Base-by-base conservation (phyloP, 176 grass and related monocot genomes). In the Elaeis guineensis region DNA sequence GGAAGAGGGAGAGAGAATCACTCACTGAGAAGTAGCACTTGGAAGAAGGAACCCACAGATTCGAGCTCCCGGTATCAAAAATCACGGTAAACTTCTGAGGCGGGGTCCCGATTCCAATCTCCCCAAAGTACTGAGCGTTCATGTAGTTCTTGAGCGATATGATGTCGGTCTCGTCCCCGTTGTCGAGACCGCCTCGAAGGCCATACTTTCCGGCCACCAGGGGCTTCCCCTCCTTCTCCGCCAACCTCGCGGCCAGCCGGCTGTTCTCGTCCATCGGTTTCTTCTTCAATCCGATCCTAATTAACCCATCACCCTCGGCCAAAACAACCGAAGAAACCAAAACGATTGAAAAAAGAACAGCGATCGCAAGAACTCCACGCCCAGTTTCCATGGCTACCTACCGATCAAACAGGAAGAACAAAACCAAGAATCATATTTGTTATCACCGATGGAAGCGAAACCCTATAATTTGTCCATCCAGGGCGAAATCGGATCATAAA, bases 71-170 rank as follows among this genome's bases (percentile, higher is more conserved):
- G 6, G 93, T 92, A 66, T 98, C 93, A 25, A 98, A 98, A 67
- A 92, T 92, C 72, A 98, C 93, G 1, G 93, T 98, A 78, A 98
- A 98, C 48, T 85, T 92, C 93, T 98, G 93, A 5, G 67, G 4
- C 17, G 87, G 87, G 1, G 93, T 73, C n/a, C 93, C 87, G 21
- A 98, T 6, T 19, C 81, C 87, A 21, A 98, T 77, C 87, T 98
- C 93, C 24, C 93, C 93, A 14, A 92, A 98, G 80, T 92, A 98
- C 78, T 98, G 93, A 0, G 93, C 93, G 66, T 98, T 98, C 87
- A 98, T 78, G 82, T 98, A 92, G 73, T 98, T 98, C 59, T 92
- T 98, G 3, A 98, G 87, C 54, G 72, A 76, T 1, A 98, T 51
- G 52, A 92, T 72, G 61, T 97, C 93, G n/a, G 57, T 62, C 53